phyloP scores from a whole-genome alignment of 208 protist genomes.

The Trypanosoma melophagium region DNA sequence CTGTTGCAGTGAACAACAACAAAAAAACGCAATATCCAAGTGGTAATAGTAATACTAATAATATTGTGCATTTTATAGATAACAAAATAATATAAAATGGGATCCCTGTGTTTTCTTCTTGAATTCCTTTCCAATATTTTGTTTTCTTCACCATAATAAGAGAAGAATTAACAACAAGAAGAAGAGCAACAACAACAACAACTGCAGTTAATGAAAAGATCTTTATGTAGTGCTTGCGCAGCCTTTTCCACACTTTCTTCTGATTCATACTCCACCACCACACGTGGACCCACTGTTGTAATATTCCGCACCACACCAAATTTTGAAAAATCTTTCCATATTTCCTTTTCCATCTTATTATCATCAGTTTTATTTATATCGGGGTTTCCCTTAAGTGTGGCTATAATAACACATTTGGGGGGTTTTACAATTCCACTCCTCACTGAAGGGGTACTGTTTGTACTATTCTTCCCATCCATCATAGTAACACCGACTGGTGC shows the following conservation, averaged over 20 bases:
- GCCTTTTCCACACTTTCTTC: conserved; percentile 13
- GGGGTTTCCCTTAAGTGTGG: not conserved
- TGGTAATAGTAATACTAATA: too few species aligned
- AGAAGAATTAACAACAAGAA: too few species aligned
- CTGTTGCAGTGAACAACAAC: too few species aligned
- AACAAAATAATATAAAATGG: too few species aligned
- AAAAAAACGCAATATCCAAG: too few species aligned
- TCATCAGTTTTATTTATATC: not conserved
- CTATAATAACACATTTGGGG: conserved; percentile 10
- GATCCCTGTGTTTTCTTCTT: too few species aligned
- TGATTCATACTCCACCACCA: conserved; percentile 22
- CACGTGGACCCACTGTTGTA: conserved; percentile 16
- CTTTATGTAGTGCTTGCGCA: conserved; percentile 7
- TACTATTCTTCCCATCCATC: not conserved
- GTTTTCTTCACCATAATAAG: too few species aligned
- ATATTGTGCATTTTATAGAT: too few species aligned
- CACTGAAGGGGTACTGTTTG: not conserved
- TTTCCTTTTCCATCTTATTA: not conserved
- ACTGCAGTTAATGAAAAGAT: too few species aligned
- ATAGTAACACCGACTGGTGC: conserved; percentile 7
- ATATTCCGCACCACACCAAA: conserved; percentile 25
- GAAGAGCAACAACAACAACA: too few species aligned
- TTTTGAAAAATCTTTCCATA: conserved; percentile 26
- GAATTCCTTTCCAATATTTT: too few species aligned
- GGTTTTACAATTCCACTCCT: not conserved